These are phyloP conservation scores for Pleurotus tuber-regium DNA, from an alignment of 768 basidiomycete species.

Conservation along the genomic window DNA sequence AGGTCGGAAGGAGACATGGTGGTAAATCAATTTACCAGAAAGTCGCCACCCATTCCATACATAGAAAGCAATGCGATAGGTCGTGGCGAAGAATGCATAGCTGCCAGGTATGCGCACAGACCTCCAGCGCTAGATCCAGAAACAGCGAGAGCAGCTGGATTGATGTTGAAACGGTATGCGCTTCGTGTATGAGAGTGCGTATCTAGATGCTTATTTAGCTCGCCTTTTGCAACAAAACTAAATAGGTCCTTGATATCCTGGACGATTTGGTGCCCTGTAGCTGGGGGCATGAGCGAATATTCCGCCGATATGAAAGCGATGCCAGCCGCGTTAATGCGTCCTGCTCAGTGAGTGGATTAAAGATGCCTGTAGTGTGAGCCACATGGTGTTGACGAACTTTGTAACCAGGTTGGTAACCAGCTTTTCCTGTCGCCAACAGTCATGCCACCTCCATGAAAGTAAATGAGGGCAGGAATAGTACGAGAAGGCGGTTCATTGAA, in stretches of 20 bases:
- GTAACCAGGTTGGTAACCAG: constrained; percentile 69
- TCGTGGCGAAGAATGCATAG: constrained; percentile 45
- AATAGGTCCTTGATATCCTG: constrained; percentile 59
- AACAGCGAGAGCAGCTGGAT: constrained; percentile 44
- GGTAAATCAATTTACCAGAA: constrained; percentile 36
- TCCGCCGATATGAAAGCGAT: constrained; percentile 62
- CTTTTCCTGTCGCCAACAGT: constrained; percentile 55
- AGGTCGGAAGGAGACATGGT: too few species aligned
- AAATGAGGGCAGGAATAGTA: constrained; percentile 35
- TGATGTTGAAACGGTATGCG: constrained; percentile 31
- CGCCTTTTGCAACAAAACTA: constrained; percentile 34
- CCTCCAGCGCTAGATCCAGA: constrained; percentile 62
- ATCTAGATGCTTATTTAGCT: constrained; percentile 18
- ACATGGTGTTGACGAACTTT: constrained; percentile 33
- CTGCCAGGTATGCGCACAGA: constrained; percentile 61
- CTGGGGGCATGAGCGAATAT: constrained; percentile 54
- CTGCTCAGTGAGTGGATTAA: constrained; percentile 26
- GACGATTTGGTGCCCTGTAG: constrained; percentile 55
- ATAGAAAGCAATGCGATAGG: constrained; percentile 55
- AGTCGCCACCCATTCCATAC: constrained; percentile 65
- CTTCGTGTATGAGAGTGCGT: constrained; percentile 6
- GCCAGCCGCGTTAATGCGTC: constrained; percentile 43
- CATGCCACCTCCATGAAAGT: constrained; percentile 56
- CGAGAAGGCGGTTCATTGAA: constrained; percentile 4
- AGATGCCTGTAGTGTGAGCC: constrained; percentile 15